phyloP scores from a whole-genome alignment of 345 rosid genomes.

The Populus ilicifolia region DNA sequence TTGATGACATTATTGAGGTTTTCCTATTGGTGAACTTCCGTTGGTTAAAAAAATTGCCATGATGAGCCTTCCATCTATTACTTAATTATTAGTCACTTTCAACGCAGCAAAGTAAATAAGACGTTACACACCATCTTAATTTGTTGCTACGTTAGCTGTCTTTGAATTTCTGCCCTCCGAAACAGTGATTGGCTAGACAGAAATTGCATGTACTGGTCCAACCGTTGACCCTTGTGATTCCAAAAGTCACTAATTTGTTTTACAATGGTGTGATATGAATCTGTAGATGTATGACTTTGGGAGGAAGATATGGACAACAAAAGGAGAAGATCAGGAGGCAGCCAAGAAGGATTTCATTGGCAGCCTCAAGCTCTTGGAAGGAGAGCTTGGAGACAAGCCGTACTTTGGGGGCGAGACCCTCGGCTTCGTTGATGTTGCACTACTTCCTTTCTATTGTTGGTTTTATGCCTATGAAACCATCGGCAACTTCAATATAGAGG shows the following conservation, averaged over 20 bases:
- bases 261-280: neutral
- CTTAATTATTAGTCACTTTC: neutral
- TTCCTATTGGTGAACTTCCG: too few relatives aligned
- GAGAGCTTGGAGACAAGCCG: neutral
- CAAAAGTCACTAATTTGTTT: too few relatives aligned
- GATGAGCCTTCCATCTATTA: neutral
- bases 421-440: neutral
- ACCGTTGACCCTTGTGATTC: too few relatives aligned
- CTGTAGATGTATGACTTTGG: neutral
- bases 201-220: too few relatives aligned
- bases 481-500: neutral
- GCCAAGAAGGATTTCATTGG: neutral
- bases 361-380: neutral
- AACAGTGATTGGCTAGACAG: neutral
- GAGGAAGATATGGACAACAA: neutral
- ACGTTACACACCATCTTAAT: neutral
- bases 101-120: neutral
- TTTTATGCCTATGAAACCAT: neutral
- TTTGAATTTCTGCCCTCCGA: neutral
- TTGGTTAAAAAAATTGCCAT: too few relatives aligned
- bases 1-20: too few relatives aligned
- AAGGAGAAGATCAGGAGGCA: neutral
- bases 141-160: too few relatives aligned
- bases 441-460: neutral
- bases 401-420: neutral